Conservation (phyloP, 2,329 filamentous ascomycete species). For the Neoarthrinium moseri region DNA sequence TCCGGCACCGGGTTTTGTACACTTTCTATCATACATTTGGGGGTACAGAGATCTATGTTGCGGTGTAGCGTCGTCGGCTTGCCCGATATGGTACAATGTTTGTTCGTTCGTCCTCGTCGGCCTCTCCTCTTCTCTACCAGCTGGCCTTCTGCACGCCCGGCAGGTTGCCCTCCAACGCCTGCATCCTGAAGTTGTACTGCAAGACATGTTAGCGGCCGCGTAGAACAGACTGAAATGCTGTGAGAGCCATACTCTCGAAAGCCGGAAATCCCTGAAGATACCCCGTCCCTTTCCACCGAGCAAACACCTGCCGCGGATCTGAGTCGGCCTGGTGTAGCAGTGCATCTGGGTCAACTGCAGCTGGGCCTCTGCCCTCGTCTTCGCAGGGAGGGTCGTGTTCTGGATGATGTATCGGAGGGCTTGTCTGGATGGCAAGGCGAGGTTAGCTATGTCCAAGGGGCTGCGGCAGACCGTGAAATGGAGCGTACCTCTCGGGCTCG, state of each 20-base stretch:
- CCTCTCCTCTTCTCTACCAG: too few relatives aligned
- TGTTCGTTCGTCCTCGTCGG: too few relatives aligned
- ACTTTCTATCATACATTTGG: neutral
- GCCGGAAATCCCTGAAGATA: constrained; percentile 90
- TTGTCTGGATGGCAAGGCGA: constrained; percentile 59
- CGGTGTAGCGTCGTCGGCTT: neutral
- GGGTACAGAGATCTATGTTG: neutral
- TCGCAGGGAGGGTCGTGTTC: constrained; percentile 80
- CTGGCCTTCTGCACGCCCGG: constrained; percentile 95
- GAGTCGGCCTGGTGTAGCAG: constrained; percentile 87
- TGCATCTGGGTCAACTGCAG: constrained; percentile 94
- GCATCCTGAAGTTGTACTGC: constrained; percentile 89
- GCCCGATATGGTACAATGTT: constrained; percentile 18
- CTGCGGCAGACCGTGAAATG: neutral
- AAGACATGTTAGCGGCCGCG: constrained; percentile 23
- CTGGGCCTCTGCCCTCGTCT: constrained; percentile 87
- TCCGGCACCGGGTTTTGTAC: too few relatives aligned
- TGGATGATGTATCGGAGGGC: constrained; percentile 89
- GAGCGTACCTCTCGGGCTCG: constrained; percentile 79
- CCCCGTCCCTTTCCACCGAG: constrained; percentile 86
- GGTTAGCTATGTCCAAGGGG: neutral
- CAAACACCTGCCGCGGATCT: constrained; percentile 92
- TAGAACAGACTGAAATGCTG: constrained; percentile 16
- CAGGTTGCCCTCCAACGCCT: constrained; percentile 80
- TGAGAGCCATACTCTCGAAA: constrained; percentile 73